Percentiles rank a stretch among this genome's conserved stretches.
phyloP scores from a whole-genome alignment of 805 yeast genomes.

The Metschnikowia shivogae region DNA sequence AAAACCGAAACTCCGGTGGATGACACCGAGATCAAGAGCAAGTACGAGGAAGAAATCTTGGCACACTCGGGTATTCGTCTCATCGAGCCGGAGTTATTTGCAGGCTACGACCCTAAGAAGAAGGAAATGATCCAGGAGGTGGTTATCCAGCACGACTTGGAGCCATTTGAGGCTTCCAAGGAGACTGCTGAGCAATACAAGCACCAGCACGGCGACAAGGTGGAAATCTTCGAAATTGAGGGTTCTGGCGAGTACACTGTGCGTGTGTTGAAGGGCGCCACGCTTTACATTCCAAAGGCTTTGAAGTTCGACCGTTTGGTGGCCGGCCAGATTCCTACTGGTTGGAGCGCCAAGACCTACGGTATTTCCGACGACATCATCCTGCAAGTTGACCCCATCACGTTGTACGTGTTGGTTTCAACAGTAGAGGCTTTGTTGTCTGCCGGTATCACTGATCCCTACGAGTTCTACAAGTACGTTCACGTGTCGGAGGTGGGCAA shows the following conservation, averaged over 20 bases:
- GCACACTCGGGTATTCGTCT: slow-evolving; percentile 96
- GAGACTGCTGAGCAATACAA: slow-evolving; percentile 94
- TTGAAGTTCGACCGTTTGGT: slow-evolving; percentile 68
- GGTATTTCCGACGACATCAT: slow-evolving; percentile 94
- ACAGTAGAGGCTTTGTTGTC: slow-evolving; percentile 92
- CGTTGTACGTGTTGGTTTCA: slow-evolving; percentile 86
- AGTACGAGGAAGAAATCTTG: slow-evolving; percentile 84
- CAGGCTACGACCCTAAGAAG: slow-evolving; percentile 92
- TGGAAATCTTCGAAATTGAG: slow-evolving; percentile 83
- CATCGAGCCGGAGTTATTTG: slow-evolving; percentile 91
- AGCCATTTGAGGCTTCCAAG: slow-evolving; percentile 91
- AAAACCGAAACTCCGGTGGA: slow-evolving; percentile 91
- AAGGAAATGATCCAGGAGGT: slow-evolving; percentile 93
- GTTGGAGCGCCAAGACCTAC: slow-evolving; percentile 93
- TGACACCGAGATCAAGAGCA: slow-evolving; percentile 87
- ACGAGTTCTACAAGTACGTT: slow-evolving; percentile 96
- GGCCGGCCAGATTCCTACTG: slow-evolving; percentile 96
- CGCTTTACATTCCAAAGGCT: slow-evolving; percentile 86
- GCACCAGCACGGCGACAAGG: slow-evolving; percentile 89
- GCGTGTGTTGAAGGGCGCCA: slow-evolving; percentile 87
- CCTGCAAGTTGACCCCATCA: slow-evolving; percentile 93
- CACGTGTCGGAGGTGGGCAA: slow-evolving; percentile 99
- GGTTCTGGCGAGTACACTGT: slow-evolving; percentile 93
- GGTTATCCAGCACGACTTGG: slow-evolving; percentile 93
- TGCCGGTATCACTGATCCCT: slow-evolving; percentile 97